Evolutionary conservation across 2,329 filamentous ascomycete species (phyloP), one percentile per base, ranked within the genome.

Genomic region (Calycina marina): DNA sequence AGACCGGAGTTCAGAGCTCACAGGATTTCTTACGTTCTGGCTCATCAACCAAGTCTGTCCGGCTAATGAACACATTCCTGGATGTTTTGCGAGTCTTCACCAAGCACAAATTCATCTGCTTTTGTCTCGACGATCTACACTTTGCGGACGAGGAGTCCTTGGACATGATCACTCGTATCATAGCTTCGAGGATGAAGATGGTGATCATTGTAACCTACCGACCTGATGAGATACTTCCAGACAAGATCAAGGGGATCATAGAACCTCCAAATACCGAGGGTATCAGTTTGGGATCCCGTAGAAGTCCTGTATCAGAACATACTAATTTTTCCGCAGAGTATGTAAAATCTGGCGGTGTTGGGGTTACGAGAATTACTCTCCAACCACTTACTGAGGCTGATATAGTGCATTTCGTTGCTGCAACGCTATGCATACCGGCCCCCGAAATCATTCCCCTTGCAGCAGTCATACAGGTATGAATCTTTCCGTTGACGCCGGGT

Each of bases 101-200:
- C 0, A 66, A 76, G 13, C 76, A 86, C 51, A 90, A 86, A 46
- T 75, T 93, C 46, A 85, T 93, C 33, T 92, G 83, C 48, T 76
- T 93, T 45, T 85, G 77, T 45, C 58, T 94, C 16, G 88, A 94
- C 48, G 88, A 94, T 54, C 59, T 94, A 18, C 85, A 94, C 46
- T 90, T 84, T 53, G 84, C 85, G 5, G 88, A 94, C 50, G 72
- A 79, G 15, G 88, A 94, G 53, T 90, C 80, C 10, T 59, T 90
- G 29, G 83, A 93, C 36, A 62, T 94, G 32, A 77, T 94, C 24
- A 69, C 77, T 11, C 77, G 85, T 46, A 84, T 94, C 32, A 72
- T 93, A 34, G 65, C 67, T 31, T 74, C 78, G 1, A 77, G 78
- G 41, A 71, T 94, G 39, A 83, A 80, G 13, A 78, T 93, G 59